Evolutionary conservation across 768 basidiomycete species (phyloP).

Genomic region (Suillus tomentosus): DNA sequence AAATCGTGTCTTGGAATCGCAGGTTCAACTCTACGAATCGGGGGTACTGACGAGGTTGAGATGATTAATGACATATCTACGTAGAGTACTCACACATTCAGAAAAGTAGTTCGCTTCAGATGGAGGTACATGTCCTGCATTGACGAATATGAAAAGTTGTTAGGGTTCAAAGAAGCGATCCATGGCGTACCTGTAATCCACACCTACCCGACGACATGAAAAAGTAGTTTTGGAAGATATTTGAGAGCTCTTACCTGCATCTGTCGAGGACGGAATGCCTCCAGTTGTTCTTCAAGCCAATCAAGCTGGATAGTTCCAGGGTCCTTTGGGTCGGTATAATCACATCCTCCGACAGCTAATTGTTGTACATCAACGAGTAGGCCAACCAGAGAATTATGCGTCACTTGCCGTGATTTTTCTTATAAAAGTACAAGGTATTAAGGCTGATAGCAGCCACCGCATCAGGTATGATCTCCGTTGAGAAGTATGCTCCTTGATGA

Average conservation of each 20-base stretch:
- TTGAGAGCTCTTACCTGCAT: conserved; percentile 60
- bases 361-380: conserved; percentile 12
- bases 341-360: conserved; percentile 76
- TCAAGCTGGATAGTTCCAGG: conserved; percentile 86
- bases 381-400: not conserved
- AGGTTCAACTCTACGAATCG: conserved; percentile 73
- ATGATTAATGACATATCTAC: not conserved
- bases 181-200: conserved; percentile 44
- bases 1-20: conserved; percentile 82
- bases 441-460: conserved; percentile 76
- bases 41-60: conserved; percentile 44
- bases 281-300: conserved; percentile 87
- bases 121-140: conserved; percentile 82
- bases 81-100: conserved; percentile 65
- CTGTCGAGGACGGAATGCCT: conserved; percentile 59
- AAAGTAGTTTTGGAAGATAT: not conserved
- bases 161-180: not conserved
- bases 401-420: conserved; percentile 75
- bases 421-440: conserved; percentile 91
- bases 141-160: not conserved
- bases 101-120: conserved; percentile 78
- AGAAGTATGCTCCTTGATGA: conserved; percentile 81
- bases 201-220: conserved; percentile 33
- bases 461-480: conserved; percentile 75
- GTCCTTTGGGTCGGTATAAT: conserved; percentile 61